Evolutionary conservation across 1,139 yeast genomes (phyloP), one percentile per base, ranked within the genome.

Genomic region (Sugiyamaella novakii): DNA sequence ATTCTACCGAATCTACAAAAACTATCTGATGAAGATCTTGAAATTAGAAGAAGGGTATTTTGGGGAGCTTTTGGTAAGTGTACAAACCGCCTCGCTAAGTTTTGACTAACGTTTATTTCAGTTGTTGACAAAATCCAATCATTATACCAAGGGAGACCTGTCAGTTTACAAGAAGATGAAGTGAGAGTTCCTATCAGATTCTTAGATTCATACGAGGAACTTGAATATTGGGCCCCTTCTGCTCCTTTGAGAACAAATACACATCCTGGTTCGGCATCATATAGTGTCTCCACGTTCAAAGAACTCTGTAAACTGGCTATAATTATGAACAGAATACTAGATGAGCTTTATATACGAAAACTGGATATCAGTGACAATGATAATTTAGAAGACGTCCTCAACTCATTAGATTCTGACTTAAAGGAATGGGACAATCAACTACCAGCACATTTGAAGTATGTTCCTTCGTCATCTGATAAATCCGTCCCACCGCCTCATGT

Each of bases 21-120:
- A 21, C 34, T 46, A 8, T 41, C 46, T 14, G 49, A 40, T 14
- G 46, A 40, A 21, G 49, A 46, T 24, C 41, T 46, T 18, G 49
- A 46, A 39, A 46, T 46, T 18, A 14, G 50, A 7, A 27, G 50
- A 18, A 33, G 50, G n/a, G 47, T 46, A 15, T 42, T 46, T 19
- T 46, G 50, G 50, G 47, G 47, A 3, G 50, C 47, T 14, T 46
- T 46, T 27, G 50, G 33, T 39, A 19, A 39, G 35, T 27, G 4
- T 4, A 11, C 19, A 12, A 31, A 25, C n/a, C 8, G 29, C 22
- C 8, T 22, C 8, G 5, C 8, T 22, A 6, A 5, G 8, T 22
- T 22, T 22, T 22, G 11, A 18, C 24, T 31, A 28, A 28, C 15
- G 8, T 28, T 14, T 21, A 27, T 27, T n/a, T n/a, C n/a, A 35